A percentile compares a stretch with the other conserved stretches of the same genome.
These are phyloP conservation scores for Pyrenochaeta sp. DNA, from an alignment of 2,329 filamentous ascomycete genomes.

Conservation along the genomic window DNA sequence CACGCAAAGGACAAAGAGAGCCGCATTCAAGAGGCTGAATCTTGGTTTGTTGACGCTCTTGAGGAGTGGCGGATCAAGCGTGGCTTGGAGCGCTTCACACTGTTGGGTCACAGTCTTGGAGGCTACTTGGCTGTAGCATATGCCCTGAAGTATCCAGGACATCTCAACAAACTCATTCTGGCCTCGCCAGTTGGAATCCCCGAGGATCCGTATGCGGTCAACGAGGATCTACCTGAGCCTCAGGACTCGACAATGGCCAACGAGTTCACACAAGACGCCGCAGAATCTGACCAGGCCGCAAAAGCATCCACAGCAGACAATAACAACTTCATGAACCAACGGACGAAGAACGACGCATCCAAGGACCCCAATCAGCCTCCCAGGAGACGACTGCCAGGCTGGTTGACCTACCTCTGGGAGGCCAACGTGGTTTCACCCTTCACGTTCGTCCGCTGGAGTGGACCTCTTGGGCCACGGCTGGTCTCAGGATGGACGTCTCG, in stretches of 20 bases:
- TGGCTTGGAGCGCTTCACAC: slow-evolving; percentile 91
- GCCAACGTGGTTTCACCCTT: slow-evolving; percentile 91
- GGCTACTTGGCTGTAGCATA: slow-evolving; percentile 96
- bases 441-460: slow-evolving; percentile 84
- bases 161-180: slow-evolving; percentile 93
- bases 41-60: slow-evolving; percentile 94
- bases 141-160: slow-evolving; percentile 94
- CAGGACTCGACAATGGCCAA: slow-evolving; percentile 75
- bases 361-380: slow-evolving; percentile 56
- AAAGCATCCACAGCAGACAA: slow-evolving; percentile 68
- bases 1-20: slow-evolving; percentile 80
- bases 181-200: slow-evolving; percentile 95
- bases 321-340: slow-evolving; percentile 64
- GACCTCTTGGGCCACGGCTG: slow-evolving; percentile 87
- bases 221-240: slow-evolving; percentile 79
- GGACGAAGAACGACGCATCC: slow-evolving; percentile 51
- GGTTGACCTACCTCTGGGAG: slow-evolving; percentile 95
- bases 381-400: slow-evolving; percentile 74
- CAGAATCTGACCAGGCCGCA: slow-evolving; percentile 72
- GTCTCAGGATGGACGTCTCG: slow-evolving; percentile 95
- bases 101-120: slow-evolving; percentile 91
- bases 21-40: slow-evolving; percentile 88
- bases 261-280: slow-evolving; percentile 82
- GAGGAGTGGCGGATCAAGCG: slow-evolving; percentile 93
- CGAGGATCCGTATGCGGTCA: slow-evolving; percentile 89